Conservation (phyloP, 805 yeast species). For the Jamesozyma spencerorum region DNA sequence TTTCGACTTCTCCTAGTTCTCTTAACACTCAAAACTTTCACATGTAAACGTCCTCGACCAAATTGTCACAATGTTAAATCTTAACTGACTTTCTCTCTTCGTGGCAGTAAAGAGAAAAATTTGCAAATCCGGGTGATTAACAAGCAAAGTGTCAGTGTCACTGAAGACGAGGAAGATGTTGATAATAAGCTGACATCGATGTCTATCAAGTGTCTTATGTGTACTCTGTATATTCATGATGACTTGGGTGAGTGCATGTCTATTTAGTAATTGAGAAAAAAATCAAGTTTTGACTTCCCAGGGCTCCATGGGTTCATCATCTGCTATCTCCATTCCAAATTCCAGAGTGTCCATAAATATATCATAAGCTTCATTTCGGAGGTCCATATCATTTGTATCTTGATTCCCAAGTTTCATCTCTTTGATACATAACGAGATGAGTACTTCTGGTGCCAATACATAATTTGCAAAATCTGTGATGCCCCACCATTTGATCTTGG, state of each 20-base stretch:
- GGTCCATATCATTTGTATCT: conserved; percentile 1
- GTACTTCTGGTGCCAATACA: conserved; percentile 56
- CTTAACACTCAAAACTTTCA: too few species aligned
- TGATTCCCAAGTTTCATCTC: conserved; percentile 30
- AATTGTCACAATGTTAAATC: neutral
- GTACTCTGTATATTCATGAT: too few species aligned
- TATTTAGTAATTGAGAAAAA: too few species aligned
- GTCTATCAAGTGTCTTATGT: too few species aligned
- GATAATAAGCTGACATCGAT: too few species aligned
- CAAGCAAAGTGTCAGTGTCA: too few species aligned
- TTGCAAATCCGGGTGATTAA: neutral
- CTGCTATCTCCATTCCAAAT: conserved; percentile 34
- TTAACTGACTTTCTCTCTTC: neutral
- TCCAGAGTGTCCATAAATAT: conserved; percentile 40
- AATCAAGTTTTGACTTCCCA: conserved; percentile 19
- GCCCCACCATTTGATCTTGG: conserved; percentile 54
- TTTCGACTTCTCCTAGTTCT: conserved; percentile 2
- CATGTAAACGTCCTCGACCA: neutral
- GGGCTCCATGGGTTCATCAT: conserved; percentile 21
- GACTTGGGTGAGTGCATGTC: too few species aligned
- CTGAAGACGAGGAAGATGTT: too few species aligned
- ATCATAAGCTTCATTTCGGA: conserved; percentile 38
- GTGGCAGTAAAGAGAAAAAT: too few species aligned
- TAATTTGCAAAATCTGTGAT: conserved; percentile 44
- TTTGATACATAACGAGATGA: conserved; percentile 40